Conservation (phyloP, 371 early-diverging fungal genomes). For the Antonospora locustae region DNA sequence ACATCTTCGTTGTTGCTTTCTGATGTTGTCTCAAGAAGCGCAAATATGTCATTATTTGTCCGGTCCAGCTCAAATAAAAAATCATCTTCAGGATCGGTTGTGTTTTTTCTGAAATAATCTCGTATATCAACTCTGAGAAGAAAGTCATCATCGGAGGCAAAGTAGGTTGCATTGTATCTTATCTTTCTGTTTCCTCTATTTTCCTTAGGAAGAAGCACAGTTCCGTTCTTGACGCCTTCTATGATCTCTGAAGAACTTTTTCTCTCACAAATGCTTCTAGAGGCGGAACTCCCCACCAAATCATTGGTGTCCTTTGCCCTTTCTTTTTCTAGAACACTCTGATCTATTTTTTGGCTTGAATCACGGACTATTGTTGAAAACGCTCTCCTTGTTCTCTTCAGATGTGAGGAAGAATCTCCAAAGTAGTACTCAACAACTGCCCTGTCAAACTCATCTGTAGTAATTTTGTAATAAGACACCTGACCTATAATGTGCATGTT, state of each 20-base stretch:
- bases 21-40: conserved; percentile 49
- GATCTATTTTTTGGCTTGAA: neutral
- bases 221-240: conserved; percentile 13
- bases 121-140: conserved; percentile 59
- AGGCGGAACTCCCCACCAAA: neutral
- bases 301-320: neutral
- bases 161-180: conserved; percentile 52
- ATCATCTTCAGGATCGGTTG: conserved; percentile 61
- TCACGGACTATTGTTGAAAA: conserved; percentile 34
- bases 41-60: conserved; percentile 55
- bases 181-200: conserved; percentile 16
- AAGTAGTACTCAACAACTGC: conserved; percentile 52
- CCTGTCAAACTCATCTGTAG: conserved; percentile 43
- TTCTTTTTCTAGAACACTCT: neutral
- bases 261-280: neutral
- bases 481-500: conserved; percentile 64
- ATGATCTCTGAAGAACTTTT: conserved; percentile 27
- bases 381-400: conserved; percentile 11
- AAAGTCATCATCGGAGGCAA: conserved; percentile 66
- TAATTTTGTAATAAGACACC: conserved; percentile 59
- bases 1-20: conserved; percentile 49
- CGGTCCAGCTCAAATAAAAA: conserved; percentile 60
- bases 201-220: conserved; percentile 8
- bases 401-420: neutral
- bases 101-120: conserved; percentile 61